These are phyloP conservation scores for Sclerotinia nivalis DNA, from an alignment of 2,329 filamentous ascomycete species.

Conservation along the genomic window DNA sequence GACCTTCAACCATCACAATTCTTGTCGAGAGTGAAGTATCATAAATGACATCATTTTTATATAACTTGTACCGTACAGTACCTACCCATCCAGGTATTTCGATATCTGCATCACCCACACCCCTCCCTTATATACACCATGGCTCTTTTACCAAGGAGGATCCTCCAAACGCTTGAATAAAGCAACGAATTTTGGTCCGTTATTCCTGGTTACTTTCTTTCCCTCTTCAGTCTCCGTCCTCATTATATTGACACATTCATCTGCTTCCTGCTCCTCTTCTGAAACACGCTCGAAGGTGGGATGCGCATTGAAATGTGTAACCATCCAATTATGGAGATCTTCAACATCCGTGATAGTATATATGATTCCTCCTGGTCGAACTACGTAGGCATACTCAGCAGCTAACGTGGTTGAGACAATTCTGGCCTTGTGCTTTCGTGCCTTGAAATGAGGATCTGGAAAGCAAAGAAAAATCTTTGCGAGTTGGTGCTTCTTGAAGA, in stretches of 20 bases:
- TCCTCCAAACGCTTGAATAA: constrained; percentile 74
- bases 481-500: constrained; percentile 80
- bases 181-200: constrained; percentile 87
- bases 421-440: constrained; percentile 92
- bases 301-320: constrained; percentile 76
- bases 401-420: constrained; percentile 88
- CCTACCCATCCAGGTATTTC: neutral
- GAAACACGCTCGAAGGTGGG: constrained; percentile 75
- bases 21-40: neutral
- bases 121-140: no score
- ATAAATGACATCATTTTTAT: neutral
- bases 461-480: constrained; percentile 97
- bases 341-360: constrained; percentile 99
- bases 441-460: constrained; percentile 97
- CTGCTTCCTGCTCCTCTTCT: constrained; percentile 65
- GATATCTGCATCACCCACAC: no score
- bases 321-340: constrained; percentile 92
- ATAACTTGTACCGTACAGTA: neutral
- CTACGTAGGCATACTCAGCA: constrained; percentile 88
- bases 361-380: constrained; percentile 79
- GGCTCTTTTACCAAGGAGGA: constrained; percentile 49
- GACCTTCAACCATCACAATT: neutral
- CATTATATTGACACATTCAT: constrained; percentile 75
- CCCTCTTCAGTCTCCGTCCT: constrained; percentile 88
- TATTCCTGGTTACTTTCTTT: constrained; percentile 92